Base-by-base conservation (phyloP, 2,329 filamentous ascomycete species). In the Sporothrix schenckii region DNA sequence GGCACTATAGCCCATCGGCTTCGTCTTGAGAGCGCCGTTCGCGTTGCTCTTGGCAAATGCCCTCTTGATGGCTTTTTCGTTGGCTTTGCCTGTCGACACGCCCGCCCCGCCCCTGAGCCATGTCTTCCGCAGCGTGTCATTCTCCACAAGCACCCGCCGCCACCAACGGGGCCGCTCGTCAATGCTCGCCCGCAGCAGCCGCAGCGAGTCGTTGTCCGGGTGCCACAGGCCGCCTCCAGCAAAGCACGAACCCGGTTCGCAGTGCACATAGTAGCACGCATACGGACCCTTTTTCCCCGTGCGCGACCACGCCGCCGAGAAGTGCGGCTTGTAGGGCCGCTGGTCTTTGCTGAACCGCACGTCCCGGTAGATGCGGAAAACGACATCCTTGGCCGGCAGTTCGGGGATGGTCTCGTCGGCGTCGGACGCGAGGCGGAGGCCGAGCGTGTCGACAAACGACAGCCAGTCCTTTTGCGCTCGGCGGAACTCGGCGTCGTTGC, bases 221-320 rank as follows among this genome's bases (percentile, higher is more conserved):
- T 90, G 87, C 92, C 92, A 97, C 19, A 96, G 81, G 0, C 94
- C 93, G 61, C 92, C 92, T 71, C 91, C 93, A 54, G 96, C 83
- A 75, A 94, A 91, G 77, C 88, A 90, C 66, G 56, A 61, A 21
- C 83, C 83, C 13, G 93, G 92, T 77, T 94, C 88, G 73, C 92
- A 86, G 78, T 97, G 93, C 24, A 97, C 81, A 80, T 97, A 97
- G 81, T 97, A 97, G 77, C 89, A 90, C 7, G 93, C 93, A 79
- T 95, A 96, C 11, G 91, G 90, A 0, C 92, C 92, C 80, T 97
- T 97, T 69, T 91, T 87, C 24, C 93, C 93, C 0, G 93, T 96
- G 24, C 93, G 89, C 70, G 92, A 95, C 89, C 92, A 97, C 30
- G 92, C 92, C 50, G 91, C 93, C 11, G 91, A 92, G 80, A 94